phyloP scores from a whole-genome alignment of 2,329 filamentous ascomycete species.

The Aureobasidium uvarum region DNA sequence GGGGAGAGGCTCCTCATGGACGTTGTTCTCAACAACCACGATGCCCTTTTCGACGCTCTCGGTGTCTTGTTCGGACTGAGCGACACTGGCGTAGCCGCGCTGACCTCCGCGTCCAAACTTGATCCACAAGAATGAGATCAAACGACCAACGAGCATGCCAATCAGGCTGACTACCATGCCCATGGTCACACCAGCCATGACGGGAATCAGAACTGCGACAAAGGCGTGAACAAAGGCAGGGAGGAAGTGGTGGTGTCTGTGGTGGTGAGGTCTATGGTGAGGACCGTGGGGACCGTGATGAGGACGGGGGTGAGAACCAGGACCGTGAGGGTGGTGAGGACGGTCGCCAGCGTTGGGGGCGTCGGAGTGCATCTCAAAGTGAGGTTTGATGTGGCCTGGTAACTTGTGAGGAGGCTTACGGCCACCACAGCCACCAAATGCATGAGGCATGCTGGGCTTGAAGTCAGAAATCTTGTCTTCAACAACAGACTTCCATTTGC shows the following conservation, averaged over 20 bases:
- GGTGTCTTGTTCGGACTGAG: slow-evolving; percentile 31
- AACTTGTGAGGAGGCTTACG: slow-evolving; percentile 29
- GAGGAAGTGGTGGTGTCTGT: slow-evolving; percentile 40
- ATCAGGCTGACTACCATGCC: slow-evolving; percentile 66
- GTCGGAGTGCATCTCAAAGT: slow-evolving; percentile 22
- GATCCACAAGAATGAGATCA: slow-evolving; percentile 60
- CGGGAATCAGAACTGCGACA: slow-evolving; percentile 64
- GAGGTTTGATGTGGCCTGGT: slow-evolving; percentile 34
- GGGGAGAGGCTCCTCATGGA: slow-evolving; percentile 34
- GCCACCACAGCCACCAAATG: slow-evolving; percentile 33
- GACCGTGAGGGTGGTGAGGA: slow-evolving; percentile 30
- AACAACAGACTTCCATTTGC: slow-evolving; percentile 56
- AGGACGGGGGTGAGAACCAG: slow-evolving; percentile 9
- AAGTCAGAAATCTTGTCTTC: slow-evolving; percentile 46
- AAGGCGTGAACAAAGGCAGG: slow-evolving; percentile 53
- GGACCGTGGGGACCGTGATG: slow-evolving; percentile 15
- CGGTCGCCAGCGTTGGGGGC: slow-evolving; percentile 1
- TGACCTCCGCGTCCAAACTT: slow-evolving; percentile 51
- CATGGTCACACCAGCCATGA: slow-evolving; percentile 66
- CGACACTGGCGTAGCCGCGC: slow-evolving; percentile 37
- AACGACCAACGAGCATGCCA: slow-evolving; percentile 64
- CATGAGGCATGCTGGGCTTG: slow-evolving; percentile 35
- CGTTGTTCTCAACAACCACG: slow-evolving; percentile 26
- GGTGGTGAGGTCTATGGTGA: slow-evolving; percentile 32
- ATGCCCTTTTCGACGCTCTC: slow-evolving; percentile 29